Conservation (phyloP, 257 asterid species). For the Plantago elongata region DNA sequence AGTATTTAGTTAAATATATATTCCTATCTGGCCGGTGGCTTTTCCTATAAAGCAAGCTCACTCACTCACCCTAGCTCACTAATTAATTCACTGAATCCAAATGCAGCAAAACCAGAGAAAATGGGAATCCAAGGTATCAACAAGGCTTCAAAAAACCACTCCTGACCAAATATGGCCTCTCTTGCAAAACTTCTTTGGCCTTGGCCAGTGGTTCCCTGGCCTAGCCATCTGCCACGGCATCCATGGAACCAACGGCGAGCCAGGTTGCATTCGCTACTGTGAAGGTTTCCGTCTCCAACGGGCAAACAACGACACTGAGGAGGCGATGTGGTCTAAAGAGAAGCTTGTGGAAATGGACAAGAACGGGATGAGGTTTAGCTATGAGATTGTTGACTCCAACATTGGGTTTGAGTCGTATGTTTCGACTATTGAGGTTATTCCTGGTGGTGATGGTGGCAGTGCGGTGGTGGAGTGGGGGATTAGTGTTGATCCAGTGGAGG, state of each 20-base stretch:
- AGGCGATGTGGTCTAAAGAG: conserved; percentile 52
- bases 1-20: too few species aligned
- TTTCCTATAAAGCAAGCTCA: not conserved
- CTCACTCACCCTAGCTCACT: not conserved
- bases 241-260: conserved; percentile 55
- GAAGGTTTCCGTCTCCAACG: conserved; percentile 46
- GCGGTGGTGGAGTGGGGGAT: conserved; percentile 53
- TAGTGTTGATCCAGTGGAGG: conserved; percentile 60
- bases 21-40: too few species aligned
- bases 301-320: not conserved
- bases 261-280: conserved; percentile 63
- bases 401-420: conserved; percentile 55
- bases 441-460: conserved; percentile 19
- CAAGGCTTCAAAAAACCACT: conserved; percentile 37
- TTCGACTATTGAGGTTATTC: conserved; percentile 42
- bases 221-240: conserved; percentile 55
- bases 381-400: conserved; percentile 61
- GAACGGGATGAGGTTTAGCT: conserved; percentile 31
- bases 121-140: conserved; percentile 53
- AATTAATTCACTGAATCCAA: not conserved
- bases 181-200: conserved; percentile 57
- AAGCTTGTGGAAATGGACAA: conserved; percentile 32
- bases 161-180: conserved; percentile 61
- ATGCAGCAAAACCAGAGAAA: conserved; percentile 29
- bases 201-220: conserved; percentile 63